Evolutionary conservation across 768 basidiomycete genomes (phyloP), one percentile per base, ranked within the genome.

Genomic region (Suillus decipiens): DNA sequence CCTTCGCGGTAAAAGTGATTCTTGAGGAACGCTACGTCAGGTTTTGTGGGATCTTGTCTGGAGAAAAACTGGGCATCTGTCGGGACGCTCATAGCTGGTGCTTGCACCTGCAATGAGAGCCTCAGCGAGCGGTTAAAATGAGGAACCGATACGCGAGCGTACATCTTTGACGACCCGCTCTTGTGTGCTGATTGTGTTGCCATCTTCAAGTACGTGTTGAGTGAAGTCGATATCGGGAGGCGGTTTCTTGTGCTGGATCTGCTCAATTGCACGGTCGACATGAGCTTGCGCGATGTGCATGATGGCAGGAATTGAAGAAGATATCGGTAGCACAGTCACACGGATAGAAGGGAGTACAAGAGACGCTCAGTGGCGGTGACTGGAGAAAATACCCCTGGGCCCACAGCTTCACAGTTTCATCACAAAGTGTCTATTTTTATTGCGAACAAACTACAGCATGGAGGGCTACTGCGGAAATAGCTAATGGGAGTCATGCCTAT

Each of bases 1-100:
- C 96, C 96, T 75, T 98, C 96, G 41, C 97, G 86, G 77, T 99
- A 99, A 74, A 99, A 98, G 78, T 99, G 97, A 71, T 98, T 99
- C 82, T 99, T 99, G 66, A 99, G 84, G 77, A 95, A 99, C 34
- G 93, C 95, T 68, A 99, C 82, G 76, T 98, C 93, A 11, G 96
- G 96, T 76, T 96, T 98, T 34, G 88, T 84, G 50, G 85, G 88
- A 80, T 98, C 96, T 69, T 87, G 84, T 63, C 70, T 74, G 63
- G 91, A 89, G 79, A 89, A 98, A 85, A 99, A 99, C 75, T 99
- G 94, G 68, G 92, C 92, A 68, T 92, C 87, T 2, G 96, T 95
- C 1, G 97, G 97, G 63, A 89, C 85, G 68, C 80, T 81, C 89
- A 96, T 96, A 56, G 97, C 96, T 31, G 97, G 96, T 31, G 97